phyloP scores from a whole-genome alignment of 371 early-diverging fungal genomes.

The Mucor sp. region DNA sequence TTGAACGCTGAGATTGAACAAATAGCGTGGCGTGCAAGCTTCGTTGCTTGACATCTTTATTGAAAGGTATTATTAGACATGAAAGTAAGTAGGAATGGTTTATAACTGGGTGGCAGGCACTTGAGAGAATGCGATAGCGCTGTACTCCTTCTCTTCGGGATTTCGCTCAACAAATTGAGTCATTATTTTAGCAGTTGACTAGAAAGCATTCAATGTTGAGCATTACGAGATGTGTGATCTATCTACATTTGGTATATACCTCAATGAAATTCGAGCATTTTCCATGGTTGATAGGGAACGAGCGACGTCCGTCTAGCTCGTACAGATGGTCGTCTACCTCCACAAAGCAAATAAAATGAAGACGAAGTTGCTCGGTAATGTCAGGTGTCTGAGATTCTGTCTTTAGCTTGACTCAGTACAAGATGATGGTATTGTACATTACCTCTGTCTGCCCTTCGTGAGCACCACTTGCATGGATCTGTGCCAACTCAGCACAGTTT shows the following conservation, averaged over 20 bases:
- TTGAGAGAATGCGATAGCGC: constrained; percentile 61
- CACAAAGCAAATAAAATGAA: constrained; percentile 88
- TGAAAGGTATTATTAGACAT: background rate
- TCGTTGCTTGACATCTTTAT: background rate
- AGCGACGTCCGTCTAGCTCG: constrained; percentile 86
- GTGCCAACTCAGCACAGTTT: constrained; percentile 53
- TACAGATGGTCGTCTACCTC: constrained; percentile 74
- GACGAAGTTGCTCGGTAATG: constrained; percentile 70
- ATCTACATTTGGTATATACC: constrained; percentile 28
- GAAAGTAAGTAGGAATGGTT: background rate
- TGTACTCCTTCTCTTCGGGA: constrained; percentile 68
- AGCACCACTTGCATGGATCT: constrained; percentile 63
- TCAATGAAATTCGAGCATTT: constrained; percentile 56
- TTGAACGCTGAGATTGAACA: constrained; percentile 1
- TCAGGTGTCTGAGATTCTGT: constrained; percentile 55
- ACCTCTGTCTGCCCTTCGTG: constrained; percentile 74
- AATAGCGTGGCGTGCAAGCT: background rate
- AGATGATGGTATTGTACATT: background rate
- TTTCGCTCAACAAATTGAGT: constrained; percentile 72
- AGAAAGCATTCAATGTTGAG: background rate
- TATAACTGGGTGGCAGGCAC: background rate
- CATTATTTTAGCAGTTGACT: constrained; percentile 69
- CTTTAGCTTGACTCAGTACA: background rate
- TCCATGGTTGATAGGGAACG: constrained; percentile 86
- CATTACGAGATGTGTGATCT: background rate